phyloP scores from a whole-genome alignment of 2,329 filamentous ascomycete species.

The Ceratocystis cacaofunesta region DNA sequence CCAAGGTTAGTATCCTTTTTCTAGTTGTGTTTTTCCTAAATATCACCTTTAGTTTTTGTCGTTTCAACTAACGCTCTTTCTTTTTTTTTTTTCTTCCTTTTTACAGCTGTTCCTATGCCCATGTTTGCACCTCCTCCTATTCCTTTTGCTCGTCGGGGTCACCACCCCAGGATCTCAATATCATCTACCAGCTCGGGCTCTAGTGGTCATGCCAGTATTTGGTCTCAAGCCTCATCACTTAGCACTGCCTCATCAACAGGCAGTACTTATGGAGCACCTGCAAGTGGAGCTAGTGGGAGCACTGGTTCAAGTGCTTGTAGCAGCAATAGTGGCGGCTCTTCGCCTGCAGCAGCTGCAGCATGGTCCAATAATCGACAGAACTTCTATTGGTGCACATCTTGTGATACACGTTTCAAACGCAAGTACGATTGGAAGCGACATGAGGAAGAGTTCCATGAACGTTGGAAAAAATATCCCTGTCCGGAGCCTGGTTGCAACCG shows the following conservation, averaged over 20 bases:
- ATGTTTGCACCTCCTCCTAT: conserved; percentile 25
- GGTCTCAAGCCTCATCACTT: conserved; percentile 26
- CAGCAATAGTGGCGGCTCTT: background rate
- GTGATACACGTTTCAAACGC: conserved; percentile 50
- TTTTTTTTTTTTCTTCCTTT: conserved; percentile 12
- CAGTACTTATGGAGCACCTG: conserved; percentile 6
- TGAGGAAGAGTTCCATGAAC: conserved; percentile 55
- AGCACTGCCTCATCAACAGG: conserved; percentile 19
- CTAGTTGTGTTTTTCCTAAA: background rate
- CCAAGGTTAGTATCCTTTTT: conserved; percentile 11
- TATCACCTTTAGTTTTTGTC: background rate
- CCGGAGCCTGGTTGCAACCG: conserved; percentile 49
- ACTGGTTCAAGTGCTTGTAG: background rate
- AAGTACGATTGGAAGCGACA: conserved; percentile 58
- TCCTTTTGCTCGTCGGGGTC: conserved; percentile 25
- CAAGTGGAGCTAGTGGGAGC: background rate
- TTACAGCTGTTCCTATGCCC: conserved; percentile 17
- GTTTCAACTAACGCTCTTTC: conserved; percentile 18
- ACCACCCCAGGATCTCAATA: conserved; percentile 31
- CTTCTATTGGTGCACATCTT: conserved; percentile 42
- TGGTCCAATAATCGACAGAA: conserved; percentile 25
- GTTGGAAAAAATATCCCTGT: conserved; percentile 52
- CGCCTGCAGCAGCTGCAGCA: conserved; percentile 11
- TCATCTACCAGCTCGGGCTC: conserved; percentile 37
- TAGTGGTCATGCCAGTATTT: conserved; percentile 34